phyloP scores from a whole-genome alignment of 495 filamentous ascomycete genomes.

The Aspergillus diversus region DNA sequence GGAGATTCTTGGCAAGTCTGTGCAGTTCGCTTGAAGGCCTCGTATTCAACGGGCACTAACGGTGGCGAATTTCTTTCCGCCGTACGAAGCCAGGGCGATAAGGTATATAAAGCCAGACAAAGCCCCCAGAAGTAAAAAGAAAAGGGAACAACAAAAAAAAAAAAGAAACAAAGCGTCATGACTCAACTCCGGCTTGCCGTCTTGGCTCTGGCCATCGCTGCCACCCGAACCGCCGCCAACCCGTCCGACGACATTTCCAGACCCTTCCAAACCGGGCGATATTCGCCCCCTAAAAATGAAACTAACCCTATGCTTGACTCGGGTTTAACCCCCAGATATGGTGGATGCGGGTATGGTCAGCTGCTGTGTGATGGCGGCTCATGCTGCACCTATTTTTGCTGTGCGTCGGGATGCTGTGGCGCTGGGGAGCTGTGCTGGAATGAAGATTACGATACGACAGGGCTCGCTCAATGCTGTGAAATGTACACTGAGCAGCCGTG shows the following conservation, averaged over 20 bases:
- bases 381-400: constrained; percentile 4
- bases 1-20: too few relatives aligned
- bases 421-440: constrained; percentile 1
- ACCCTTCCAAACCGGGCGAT: not conserved
- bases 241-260: not conserved
- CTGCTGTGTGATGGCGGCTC: not conserved
- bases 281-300: not conserved
- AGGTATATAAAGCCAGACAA: too few relatives aligned
- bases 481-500: constrained; percentile 2
- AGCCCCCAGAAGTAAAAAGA: too few relatives aligned
- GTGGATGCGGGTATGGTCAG: not conserved
- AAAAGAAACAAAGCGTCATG: not conserved
- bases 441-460: not conserved
- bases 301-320: not conserved
- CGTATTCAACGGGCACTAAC: too few relatives aligned
- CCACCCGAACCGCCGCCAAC: not conserved
- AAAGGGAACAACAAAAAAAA: too few relatives aligned
- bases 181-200: not conserved
- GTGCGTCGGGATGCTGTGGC: not conserved
- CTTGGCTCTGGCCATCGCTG: not conserved
- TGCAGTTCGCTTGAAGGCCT: too few relatives aligned
- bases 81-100: too few relatives aligned
- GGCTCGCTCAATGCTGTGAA: not conserved
- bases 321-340: not conserved
- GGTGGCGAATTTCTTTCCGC: too few relatives aligned